phyloP scores from a whole-genome alignment of 371 early-diverging fungal genomes.

The Mucor circinelloides region DNA sequence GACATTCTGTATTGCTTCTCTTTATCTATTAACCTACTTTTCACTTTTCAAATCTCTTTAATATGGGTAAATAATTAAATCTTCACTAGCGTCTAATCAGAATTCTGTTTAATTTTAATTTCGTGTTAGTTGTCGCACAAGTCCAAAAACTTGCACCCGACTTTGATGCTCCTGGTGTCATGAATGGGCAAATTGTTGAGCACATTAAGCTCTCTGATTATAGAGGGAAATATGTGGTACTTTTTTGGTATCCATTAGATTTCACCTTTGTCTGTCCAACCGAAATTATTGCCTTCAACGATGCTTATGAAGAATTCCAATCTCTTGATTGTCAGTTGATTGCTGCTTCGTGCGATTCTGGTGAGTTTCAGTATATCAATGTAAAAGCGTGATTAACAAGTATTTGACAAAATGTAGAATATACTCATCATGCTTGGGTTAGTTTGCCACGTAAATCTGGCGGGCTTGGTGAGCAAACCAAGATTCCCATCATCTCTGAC shows the following conservation, averaged over 20 bases:
- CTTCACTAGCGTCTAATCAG: not conserved
- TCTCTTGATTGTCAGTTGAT: constrained; percentile 55
- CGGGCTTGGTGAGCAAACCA: constrained; percentile 74
- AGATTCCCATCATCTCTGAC: constrained; percentile 76
- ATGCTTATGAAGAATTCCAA: constrained; percentile 66
- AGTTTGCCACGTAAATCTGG: constrained; percentile 72
- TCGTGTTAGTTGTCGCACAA: constrained; percentile 21
- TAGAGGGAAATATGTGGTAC: constrained; percentile 70
- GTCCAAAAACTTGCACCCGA: constrained; percentile 64
- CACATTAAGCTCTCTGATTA: constrained; percentile 77
- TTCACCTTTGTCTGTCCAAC: constrained; percentile 70
- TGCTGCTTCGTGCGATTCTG: constrained; percentile 50
- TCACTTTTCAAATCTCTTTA: not conserved
- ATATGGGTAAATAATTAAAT: constrained; percentile 1
- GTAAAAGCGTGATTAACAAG: not conserved
- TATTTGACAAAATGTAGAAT: constrained; percentile 25
- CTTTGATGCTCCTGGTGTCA: constrained; percentile 72
- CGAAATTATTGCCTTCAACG: constrained; percentile 68
- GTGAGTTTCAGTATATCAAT: constrained; percentile 12
- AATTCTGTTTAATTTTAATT: not conserved
- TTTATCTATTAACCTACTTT: not conserved
- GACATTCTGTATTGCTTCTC: no score
- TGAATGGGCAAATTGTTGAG: constrained; percentile 73
- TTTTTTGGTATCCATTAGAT: constrained; percentile 49
- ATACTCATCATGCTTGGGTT: constrained; percentile 66